phyloP scores from a whole-genome alignment of 2,329 filamentous ascomycete genomes.

The Sporothrix curviconia region DNA sequence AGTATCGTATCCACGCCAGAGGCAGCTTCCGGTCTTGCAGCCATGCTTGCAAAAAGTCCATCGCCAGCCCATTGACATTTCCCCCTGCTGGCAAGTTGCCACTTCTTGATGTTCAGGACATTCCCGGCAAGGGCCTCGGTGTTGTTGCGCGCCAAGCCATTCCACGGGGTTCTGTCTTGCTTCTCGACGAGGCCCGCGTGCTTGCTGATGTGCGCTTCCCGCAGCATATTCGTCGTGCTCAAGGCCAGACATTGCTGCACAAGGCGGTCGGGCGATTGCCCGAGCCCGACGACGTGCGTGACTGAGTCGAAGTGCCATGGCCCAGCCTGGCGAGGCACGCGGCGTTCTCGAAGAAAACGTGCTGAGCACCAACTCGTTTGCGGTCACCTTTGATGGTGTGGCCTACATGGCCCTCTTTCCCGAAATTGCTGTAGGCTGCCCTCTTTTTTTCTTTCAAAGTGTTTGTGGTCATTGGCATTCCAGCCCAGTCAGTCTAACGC shows the following conservation, averaged over 20 bases:
- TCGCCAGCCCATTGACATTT: neutral
- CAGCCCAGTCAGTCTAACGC: too few species aligned
- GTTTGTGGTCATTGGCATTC: too few species aligned
- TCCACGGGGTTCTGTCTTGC: neutral
- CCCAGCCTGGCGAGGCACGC: neutral
- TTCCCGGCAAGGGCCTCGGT: neutral
- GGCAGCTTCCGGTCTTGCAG: conserved; percentile 20
- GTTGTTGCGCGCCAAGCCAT: neutral
- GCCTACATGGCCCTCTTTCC: conserved; percentile 20
- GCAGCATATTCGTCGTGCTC: neutral
- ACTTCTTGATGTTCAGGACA: neutral
- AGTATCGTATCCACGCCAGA: conserved; percentile 25
- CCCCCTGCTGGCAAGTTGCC: neutral
- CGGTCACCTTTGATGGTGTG: conserved; percentile 22
- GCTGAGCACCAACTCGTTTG: conserved; percentile 27
- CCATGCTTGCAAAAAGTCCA: neutral
- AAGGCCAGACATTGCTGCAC: conserved; percentile 1
- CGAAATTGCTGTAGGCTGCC: neutral
- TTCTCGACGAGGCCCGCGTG: neutral
- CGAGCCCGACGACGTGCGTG: neutral
- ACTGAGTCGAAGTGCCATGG: neutral
- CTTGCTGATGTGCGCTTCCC: conserved; percentile 1
- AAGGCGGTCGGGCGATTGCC: neutral
- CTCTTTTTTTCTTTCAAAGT: neutral
- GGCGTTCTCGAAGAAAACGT: conserved; percentile 28